Evolutionary conservation across 1,139 yeast species (phyloP), one percentile per base, ranked within the genome.

Genomic region (Zhuliangozyma parablackwelliae): DNA sequence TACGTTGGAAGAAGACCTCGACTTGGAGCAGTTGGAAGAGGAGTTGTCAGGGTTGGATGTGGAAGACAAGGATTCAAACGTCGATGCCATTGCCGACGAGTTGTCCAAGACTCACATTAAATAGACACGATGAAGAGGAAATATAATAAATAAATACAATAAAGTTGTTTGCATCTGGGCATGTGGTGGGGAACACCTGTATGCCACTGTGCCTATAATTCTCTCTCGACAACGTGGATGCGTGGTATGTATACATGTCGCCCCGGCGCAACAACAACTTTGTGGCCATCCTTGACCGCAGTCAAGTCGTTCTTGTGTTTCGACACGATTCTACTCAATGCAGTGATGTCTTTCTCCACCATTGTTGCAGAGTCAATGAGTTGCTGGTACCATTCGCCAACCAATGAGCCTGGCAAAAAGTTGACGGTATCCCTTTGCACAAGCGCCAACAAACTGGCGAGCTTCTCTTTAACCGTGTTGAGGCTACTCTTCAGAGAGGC

Each of bases 61-160:
- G 28, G 62, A 61, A 38, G 63, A 61, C 26, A 45, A 51, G 30
- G 50, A 46, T 35, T 23, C 56, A 27, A 55, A 57, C 12, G 84
- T 83, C 11, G 87, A 81, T 44, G 76, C 70, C 10, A 64, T 86
- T 41, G 81, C 90, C 24, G 69, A 66, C 20, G 75, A 72, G 44
- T 71, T 85, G 48, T 73, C 77, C 23, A 70, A 74, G 51, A 64
- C 86, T 36, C 75, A 69, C 46, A 61, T 75, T 46, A 52, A 60
- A 27, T 56, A 53, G 44, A 36, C 3, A 16, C 3, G 16, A 16
- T 16, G 16, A 4, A 4, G 16, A 4, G 16, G 16, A 4, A 4
- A 16, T n/a, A 16, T 16, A 4, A 16, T 16, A 3, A 16, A 16
- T 16, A 16, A 3, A 16, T 16, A 16, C 16, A 16, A 16, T 16